Base-by-base conservation (phyloP, 352 stramenopile genomes). In the Globisporangium radiosum region DNA sequence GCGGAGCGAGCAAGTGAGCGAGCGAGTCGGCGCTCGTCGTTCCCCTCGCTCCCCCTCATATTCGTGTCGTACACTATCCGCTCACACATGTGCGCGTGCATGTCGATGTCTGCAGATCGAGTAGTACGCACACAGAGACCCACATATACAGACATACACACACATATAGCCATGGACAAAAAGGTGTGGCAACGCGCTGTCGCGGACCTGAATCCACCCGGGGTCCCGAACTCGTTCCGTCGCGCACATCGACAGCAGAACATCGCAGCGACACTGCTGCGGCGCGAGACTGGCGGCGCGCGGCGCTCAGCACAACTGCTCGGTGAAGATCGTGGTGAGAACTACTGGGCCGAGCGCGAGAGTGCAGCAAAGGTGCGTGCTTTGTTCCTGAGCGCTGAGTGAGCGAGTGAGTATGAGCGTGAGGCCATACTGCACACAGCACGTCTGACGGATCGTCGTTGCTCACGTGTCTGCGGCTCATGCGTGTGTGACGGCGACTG, bases 291-390 rank as follows among this genome's bases (percentile, higher is more conserved):
- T 37, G 73, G 74, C 11, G 75, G 76, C 9, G 67, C 66, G 25
- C 60, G 67, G 25, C 71, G 81, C 38, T 78, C 76, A 56, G 66
- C 68, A 37, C 73, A 83, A 56, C 59, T 73, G 47, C 65, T 70
- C 3, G 72, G 72, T 38, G 73, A 85, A 43, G 78, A 85, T 47
- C 71, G 64, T 17, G 63, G 72, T 11, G 85, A 94, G 62, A 81
- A 85, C 44, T 87, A 80, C 38, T 94, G 85, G 85, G 81, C 81
- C 11, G 85, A 94, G 66, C 74, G 75, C 57, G 79, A 94, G 63
- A 90, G 82, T 40, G 67, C 81, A 25, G 66, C 62, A 56, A 94
- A 92, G 81, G 85, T 92, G 48, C 11, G 70, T 40, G 25, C 25
- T 25, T 25, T 25, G 25, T 25, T 25, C 25, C 25, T 25, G 25